Conservation (phyloP, 1,284 basidiomycete genomes). For the Austroboletus niveus region DNA sequence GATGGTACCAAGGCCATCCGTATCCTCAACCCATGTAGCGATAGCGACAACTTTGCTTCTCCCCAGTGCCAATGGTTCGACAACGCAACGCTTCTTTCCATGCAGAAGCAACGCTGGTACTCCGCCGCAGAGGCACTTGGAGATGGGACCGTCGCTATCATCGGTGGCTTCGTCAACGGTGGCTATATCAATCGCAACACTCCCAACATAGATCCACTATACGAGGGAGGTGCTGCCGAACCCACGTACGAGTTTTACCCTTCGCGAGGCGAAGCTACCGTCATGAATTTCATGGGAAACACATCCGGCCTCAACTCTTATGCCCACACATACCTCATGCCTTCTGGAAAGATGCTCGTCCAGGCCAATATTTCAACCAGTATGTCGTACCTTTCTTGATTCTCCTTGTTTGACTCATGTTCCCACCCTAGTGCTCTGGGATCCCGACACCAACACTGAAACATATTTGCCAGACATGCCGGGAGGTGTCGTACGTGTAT, state of each 20-base stretch:
- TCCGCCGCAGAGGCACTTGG: constrained; percentile 78
- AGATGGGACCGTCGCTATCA: constrained; percentile 67
- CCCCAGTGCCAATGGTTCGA: constrained; percentile 78
- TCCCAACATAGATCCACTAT: constrained; percentile 63
- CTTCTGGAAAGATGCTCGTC: constrained; percentile 80
- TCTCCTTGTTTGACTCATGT: background rate
- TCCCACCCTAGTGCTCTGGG: constrained; percentile 45
- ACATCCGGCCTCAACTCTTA: constrained; percentile 92
- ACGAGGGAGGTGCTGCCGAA: constrained; percentile 62
- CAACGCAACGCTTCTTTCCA: constrained; percentile 60
- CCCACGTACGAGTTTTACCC: constrained; percentile 85
- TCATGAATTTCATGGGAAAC: constrained; percentile 74
- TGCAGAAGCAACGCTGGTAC: constrained; percentile 85
- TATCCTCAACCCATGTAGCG: constrained; percentile 71
- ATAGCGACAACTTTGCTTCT: constrained; percentile 53
- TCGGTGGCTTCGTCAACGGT: constrained; percentile 83
- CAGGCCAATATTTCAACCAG: constrained; percentile 83
- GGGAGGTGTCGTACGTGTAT: constrained; percentile 72
- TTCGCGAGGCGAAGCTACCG: constrained; percentile 37
- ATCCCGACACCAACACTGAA: constrained; percentile 59
- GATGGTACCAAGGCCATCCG: constrained; percentile 70
- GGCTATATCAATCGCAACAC: constrained; percentile 86
- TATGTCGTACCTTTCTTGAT: constrained; percentile 40
- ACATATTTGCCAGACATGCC: constrained; percentile 64
- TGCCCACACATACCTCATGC: constrained; percentile 81